Conservation (phyloP, 768 basidiomycete genomes). For the Gymnopilus junonius region DNA sequence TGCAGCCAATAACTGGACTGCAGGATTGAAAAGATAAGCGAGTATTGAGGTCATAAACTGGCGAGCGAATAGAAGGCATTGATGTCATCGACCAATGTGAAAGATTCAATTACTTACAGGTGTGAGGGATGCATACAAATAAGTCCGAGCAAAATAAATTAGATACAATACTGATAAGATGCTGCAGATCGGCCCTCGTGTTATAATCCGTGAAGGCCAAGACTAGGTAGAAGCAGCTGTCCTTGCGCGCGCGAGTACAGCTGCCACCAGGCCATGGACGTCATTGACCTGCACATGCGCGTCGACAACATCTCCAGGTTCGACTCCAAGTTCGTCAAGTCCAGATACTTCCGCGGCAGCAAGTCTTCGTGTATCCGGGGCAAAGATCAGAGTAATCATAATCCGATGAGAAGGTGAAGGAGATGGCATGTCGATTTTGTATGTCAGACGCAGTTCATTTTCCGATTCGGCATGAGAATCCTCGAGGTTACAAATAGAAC, state of each 20-base stretch:
- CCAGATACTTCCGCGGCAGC: conserved; percentile 62
- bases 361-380: conserved; percentile 69
- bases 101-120: not conserved
- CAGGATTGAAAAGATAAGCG: not conserved
- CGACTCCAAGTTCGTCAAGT: conserved; percentile 52
- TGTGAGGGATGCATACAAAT: not conserved
- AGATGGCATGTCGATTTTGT: conserved; percentile 44
- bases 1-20: not conserved
- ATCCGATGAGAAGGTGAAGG: conserved; percentile 39
- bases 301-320: conserved; percentile 63
- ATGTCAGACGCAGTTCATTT: conserved; percentile 78
- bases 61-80: not conserved
- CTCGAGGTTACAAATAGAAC: conserved; percentile 60
- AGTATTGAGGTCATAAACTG: not conserved
- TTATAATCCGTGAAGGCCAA: not conserved
- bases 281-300: conserved; percentile 68
- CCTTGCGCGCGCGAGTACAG: conserved; percentile 54
- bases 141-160: not conserved
- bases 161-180: not conserved
- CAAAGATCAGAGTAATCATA: conserved; percentile 64
- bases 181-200: not conserved
- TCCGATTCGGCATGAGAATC: conserved; percentile 66
- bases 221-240: conserved; percentile 17
- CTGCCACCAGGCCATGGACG: conserved; percentile 65
- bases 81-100: not conserved